Evolutionary conservation across 2,329 filamentous ascomycete genomes (phyloP), one percentile per base, ranked within the genome.

Genomic region (Fusarium subglutinans): DNA sequence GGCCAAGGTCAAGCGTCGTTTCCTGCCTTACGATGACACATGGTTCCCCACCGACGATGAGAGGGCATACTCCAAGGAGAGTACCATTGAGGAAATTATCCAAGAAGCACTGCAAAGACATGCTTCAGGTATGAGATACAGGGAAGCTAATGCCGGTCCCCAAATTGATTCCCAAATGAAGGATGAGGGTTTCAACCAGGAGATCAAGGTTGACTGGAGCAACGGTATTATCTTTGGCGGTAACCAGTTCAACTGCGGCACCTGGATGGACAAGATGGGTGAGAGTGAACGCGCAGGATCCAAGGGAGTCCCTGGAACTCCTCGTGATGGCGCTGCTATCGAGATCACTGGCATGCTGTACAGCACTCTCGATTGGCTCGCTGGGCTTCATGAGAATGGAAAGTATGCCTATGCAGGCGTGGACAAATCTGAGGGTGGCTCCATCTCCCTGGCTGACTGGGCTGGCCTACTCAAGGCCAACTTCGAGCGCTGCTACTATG

Each of bases 231-330:
- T 99, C 66, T 98, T 97, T 79, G 96, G 97, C 63, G 96, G 97
- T 40, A 98, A 94, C 79, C 95, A 98, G 80, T 88, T 86, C 83
- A 99, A 99, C 83, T 99, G 97, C 78, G 96, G 96, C 59, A 99
- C 96, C 3, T 99, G 96, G 96, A 98, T 98, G 95, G 96, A 99
- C 87, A 99, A 99, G 88, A 99, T 99, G 96, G 96, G 96, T n/a
- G 96, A 99, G 82, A 98, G 95, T 72, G 91, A 93, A 73, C 93
- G 92, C 70, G 96, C 97, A 22, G 92, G 93, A 66, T 98, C 92
- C 79, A 98, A 98, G 85, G 97, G 96, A 56, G 87, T 98, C 26
- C 97, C 96, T 2, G 96, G 95, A 14, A 99, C 96, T n/a, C 96
- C 96, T 53, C 93, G 97, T 78, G 97, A 99, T 81, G 96, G 96